These are phyloP conservation scores for Croton laevigatus DNA, from an alignment of 441 rosid species.

Conservation along the genomic window DNA sequence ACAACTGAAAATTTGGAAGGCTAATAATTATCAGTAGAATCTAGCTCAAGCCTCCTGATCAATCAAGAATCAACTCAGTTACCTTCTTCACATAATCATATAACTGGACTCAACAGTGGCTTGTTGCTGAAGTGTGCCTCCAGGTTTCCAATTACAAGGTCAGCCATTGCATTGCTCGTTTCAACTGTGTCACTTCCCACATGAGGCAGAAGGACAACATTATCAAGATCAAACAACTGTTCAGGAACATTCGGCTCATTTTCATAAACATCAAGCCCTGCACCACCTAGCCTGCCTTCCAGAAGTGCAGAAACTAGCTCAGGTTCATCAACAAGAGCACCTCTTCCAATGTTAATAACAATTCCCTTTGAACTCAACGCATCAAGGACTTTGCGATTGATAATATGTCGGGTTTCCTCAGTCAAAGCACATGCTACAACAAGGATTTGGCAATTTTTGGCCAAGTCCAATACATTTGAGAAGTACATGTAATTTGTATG, in stretches of 20 bases:
- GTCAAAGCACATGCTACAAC: constrained; percentile 57
- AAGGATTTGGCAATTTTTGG: constrained; percentile 47
- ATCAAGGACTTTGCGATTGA: constrained; percentile 45
- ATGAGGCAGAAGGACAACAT: constrained; percentile 59
- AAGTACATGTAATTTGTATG: constrained; percentile 41
- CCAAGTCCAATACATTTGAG: constrained; percentile 45
- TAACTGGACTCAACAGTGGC: constrained; percentile 50
- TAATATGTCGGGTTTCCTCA: constrained; percentile 44
- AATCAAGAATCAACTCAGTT: neutral
- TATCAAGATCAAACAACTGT: constrained; percentile 46
- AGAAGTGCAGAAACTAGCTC: constrained; percentile 59
- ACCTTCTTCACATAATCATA: constrained; percentile 21
- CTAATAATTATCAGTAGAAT: neutral
- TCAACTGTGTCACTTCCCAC: constrained; percentile 51
- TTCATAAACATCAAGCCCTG: constrained; percentile 63
- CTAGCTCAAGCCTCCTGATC: neutral
- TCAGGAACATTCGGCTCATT: constrained; percentile 54
- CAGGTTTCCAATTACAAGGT: constrained; percentile 59
- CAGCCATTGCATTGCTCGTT: constrained; percentile 60
- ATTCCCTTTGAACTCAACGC: constrained; percentile 63
- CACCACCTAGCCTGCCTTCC: constrained; percentile 62
- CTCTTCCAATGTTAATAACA: constrained; percentile 69
- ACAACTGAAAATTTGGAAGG: neutral
- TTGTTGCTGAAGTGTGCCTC: constrained; percentile 49
- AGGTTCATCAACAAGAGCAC: constrained; percentile 56